A percentile compares a stretch with the other conserved stretches of the same genome.
phyloP scores from a whole-genome alignment of 1,284 basidiomycete genomes.

The Cutaneotrichosporon sp. region DNA sequence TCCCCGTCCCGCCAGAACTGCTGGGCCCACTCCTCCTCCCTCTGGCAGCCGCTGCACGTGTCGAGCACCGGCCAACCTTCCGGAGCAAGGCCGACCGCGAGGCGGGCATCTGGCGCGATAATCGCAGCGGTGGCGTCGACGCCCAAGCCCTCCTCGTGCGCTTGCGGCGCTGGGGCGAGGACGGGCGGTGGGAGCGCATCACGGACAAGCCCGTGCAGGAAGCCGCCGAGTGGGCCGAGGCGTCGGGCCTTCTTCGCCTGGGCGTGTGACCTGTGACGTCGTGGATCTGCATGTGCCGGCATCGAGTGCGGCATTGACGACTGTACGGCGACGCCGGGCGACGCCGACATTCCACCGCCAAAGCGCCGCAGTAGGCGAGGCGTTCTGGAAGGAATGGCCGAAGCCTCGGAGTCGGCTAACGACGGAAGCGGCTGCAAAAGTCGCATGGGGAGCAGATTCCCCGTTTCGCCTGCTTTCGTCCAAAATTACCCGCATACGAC shows the following conservation, averaged over 20 bases:
- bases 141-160: constrained; percentile 11
- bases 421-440: not conserved
- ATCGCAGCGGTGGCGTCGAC: not conserved
- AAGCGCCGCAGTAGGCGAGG: not conserved
- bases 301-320: too few relatives aligned
- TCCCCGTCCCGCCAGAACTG: constrained; percentile 38
- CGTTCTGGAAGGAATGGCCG: constrained; percentile 1
- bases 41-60: constrained; percentile 25
- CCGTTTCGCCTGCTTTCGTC: not conserved
- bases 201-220: constrained; percentile 38
- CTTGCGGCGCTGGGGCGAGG: constrained; percentile 38
- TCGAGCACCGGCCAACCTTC: constrained; percentile 13
- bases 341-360: not conserved
- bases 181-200: constrained; percentile 47
- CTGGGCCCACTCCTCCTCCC: constrained; percentile 36
- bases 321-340: not conserved
- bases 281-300: not conserved
- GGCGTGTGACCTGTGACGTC: not conserved
- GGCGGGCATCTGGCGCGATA: not conserved
- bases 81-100: constrained; percentile 16
- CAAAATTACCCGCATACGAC: not conserved
- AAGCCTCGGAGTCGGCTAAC: not conserved
- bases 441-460: too few relatives aligned
- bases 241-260: not conserved
- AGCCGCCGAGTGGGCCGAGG: constrained; percentile 35